Evolutionary conservation across 78 protist genomes (phyloP), one percentile per base, ranked within the genome.

Genomic region (Polysphondylium violaceum): DNA sequence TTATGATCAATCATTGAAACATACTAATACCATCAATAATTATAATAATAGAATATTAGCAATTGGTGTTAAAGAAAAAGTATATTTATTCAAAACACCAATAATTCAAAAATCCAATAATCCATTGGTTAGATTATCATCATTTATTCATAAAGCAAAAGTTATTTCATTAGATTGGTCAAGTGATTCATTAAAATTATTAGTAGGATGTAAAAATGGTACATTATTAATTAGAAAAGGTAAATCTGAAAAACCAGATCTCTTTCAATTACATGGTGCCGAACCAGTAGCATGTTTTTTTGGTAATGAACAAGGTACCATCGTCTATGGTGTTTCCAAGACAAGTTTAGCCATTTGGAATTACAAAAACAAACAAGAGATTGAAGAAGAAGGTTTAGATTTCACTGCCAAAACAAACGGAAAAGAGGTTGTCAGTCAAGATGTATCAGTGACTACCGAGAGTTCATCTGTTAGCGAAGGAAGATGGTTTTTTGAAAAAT

Each of bases 81-180:
- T 75, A 63, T 75, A 35, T 40, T 53, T 75, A 44, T 74, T 58
- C 44, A 83, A 69, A 43, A n/a, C 91, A 58, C 91, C 91, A 51
- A 23, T 69, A 33, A 16, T 59, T 29, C 56, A 69, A 36, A 83
- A 83, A 40, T 25, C 55, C 38, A 29, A 59, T 33, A 83, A 63
- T 47, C 91, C 91, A 29, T 68, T 83, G 38, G 27, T 58, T 16
- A 25, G 72, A 40, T 43, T 83, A 50, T 69, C 79, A 43, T 23
- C 29, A 29, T 79, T 79, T 58, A 40, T 41, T 53, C 77, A 79
- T 53, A 47, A 35, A 44, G 23, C 56, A 8, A 23, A 25, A 29
- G 65, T 83, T 8, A 19, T 44, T 23, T 40, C 71, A 35, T 23
- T 83, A 50, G 50, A 35, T 58, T 83, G 91, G 91, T 67, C 91